These are phyloP conservation scores for Lathyrus aphaca DNA, from an alignment of 306 rosid species.

Conservation along the genomic window DNA sequence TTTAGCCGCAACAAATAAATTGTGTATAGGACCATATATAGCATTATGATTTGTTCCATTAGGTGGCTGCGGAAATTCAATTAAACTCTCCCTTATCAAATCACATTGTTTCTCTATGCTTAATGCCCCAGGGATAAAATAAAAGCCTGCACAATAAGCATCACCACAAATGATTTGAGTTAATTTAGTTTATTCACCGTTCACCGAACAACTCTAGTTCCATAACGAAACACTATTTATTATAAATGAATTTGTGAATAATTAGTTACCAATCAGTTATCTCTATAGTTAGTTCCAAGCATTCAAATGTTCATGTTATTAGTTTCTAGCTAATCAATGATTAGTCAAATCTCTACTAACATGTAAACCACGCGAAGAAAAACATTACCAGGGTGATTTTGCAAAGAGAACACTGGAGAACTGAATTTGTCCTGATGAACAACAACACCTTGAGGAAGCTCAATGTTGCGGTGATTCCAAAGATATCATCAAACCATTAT, in stretches of 20 bases:
- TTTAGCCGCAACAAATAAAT: conserved; percentile 65
- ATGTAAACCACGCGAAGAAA: not conserved
- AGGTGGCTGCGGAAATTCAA: conserved; percentile 84
- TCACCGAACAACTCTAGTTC: too few species aligned
- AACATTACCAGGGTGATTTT: conserved; percentile 67
- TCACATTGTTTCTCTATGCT: conserved; percentile 66
- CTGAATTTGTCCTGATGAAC: conserved; percentile 43
- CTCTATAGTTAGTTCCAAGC: not conserved
- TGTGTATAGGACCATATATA: conserved; percentile 65
- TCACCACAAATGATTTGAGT: not conserved
- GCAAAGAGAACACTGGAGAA: conserved; percentile 66
- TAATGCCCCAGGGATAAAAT: conserved; percentile 77
- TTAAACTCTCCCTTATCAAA: conserved; percentile 79
- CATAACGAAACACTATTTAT: not conserved
- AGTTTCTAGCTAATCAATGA: not conserved
- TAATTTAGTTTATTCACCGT: not conserved
- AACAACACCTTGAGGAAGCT: conserved; percentile 57
- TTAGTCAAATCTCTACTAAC: not conserved
- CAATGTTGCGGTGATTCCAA: conserved; percentile 36
- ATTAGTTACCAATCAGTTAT: conserved; percentile 24
- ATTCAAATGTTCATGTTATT: not conserved
- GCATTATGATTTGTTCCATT: conserved; percentile 95
- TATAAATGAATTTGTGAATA: not conserved
- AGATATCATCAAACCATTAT: conserved; percentile 2
- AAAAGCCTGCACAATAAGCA: conserved; percentile 59